Conservation (phyloP, 805 yeast genomes). For the Monosporozyma aerobia region DNA sequence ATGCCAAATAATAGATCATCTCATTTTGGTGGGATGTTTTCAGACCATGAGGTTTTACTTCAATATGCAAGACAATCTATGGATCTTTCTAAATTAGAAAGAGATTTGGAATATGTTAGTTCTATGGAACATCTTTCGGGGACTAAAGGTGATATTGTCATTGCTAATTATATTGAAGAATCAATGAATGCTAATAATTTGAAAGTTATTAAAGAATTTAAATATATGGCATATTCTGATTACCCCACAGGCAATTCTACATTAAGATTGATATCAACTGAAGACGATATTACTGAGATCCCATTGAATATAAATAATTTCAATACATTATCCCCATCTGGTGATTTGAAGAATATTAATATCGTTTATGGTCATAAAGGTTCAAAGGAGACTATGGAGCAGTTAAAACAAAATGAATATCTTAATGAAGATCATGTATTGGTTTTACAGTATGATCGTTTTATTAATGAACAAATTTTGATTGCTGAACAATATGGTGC, state of each 20-base stretch:
- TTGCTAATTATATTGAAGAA: conserved; percentile 56
- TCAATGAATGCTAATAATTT: conserved; percentile 53
- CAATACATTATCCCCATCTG: conserved; percentile 60
- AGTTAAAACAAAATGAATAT: conserved; percentile 32
- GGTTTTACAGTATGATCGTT: conserved; percentile 48
- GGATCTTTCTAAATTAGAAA: conserved; percentile 50
- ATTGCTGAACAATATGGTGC: conserved; percentile 52
- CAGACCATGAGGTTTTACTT: conserved; percentile 46
- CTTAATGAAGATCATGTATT: conserved; percentile 43
- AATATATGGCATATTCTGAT: conserved; percentile 50
- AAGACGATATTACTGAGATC: conserved; percentile 8
- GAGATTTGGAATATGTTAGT: conserved; percentile 60
- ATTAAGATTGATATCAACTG: not conserved
- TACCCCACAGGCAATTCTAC: conserved; percentile 33
- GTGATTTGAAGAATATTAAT: conserved; percentile 40
- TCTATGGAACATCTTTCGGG: conserved; percentile 85
- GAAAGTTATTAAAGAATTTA: conserved; percentile 31
- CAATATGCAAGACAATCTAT: conserved; percentile 42
- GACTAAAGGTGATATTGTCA: conserved; percentile 70
- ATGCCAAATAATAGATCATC: conserved; percentile 36
- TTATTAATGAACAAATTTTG: conserved; percentile 42
- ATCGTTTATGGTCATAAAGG: conserved; percentile 66
- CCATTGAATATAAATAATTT: conserved; percentile 37
- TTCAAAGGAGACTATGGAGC: conserved; percentile 40
- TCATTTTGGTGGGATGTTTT: conserved; percentile 47